These are phyloP conservation scores for Exidia glandulosa DNA, from an alignment of 768 basidiomycete species.

Conservation along the genomic window DNA sequence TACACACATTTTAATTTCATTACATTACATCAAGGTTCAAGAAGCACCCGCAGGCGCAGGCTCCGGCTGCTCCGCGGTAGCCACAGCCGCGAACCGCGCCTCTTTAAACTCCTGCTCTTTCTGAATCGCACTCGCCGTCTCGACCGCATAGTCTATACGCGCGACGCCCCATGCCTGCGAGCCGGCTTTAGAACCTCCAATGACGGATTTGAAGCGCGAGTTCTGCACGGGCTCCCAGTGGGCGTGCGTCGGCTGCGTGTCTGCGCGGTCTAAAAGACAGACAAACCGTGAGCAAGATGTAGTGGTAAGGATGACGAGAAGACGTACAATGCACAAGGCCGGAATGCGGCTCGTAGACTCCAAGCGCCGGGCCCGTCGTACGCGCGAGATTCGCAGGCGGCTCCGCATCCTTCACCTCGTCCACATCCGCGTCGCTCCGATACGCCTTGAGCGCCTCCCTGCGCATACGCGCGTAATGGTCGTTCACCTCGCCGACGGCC, in stretches of 20 bases:
- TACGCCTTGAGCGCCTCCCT: conserved; percentile 40
- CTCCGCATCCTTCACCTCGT: conserved; percentile 7
- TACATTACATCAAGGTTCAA: no score
- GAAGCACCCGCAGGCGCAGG: no score
- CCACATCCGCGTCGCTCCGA: conserved; percentile 30
- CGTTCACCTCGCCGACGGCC: not conserved
- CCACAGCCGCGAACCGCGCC: not conserved
- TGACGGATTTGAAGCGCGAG: conserved; percentile 30
- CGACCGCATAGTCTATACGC: conserved; percentile 53
- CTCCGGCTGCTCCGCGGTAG: not conserved
- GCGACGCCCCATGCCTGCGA: conserved; percentile 74
- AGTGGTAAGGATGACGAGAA: not conserved
- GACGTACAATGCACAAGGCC: conserved; percentile 62
- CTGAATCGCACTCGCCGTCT: conserved; percentile 15
- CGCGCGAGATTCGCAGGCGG: conserved; percentile 10
- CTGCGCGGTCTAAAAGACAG: conserved; percentile 45
- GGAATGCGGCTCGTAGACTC: conserved; percentile 76
- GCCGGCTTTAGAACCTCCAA: conserved; percentile 67
- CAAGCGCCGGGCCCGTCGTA: conserved; percentile 26
- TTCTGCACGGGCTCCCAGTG: conserved; percentile 44
- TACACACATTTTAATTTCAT: no score
- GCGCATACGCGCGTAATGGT: conserved; percentile 46
- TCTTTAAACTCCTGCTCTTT: conserved; percentile 6
- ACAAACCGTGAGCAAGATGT: conserved; percentile 3
- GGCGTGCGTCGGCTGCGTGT: conserved; percentile 63